These are phyloP conservation scores for Durusdinium trenchii DNA, from an alignment of 73 alveolate species.

Conservation along the genomic window DNA sequence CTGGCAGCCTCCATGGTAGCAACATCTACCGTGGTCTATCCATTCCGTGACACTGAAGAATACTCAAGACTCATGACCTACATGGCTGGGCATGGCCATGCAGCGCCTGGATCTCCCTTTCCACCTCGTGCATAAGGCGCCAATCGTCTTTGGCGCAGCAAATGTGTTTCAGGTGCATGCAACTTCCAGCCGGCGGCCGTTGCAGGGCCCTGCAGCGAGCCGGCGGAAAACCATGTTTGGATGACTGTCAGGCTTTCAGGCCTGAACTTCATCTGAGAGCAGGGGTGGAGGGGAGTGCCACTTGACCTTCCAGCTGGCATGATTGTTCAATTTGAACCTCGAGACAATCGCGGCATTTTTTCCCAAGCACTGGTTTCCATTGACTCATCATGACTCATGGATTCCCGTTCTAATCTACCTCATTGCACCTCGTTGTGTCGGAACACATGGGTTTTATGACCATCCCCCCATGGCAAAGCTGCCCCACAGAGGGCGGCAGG, in stretches of 20 bases:
- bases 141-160: slow-evolving; percentile 77
- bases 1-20: slow-evolving; percentile 34
- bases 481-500: too few relatives aligned
- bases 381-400: too few relatives aligned
- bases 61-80: not conserved
- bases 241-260: not conserved
- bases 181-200: slow-evolving; percentile 79
- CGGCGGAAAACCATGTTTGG: not conserved
- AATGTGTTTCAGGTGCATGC: slow-evolving; percentile 70
- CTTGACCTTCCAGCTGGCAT: too few relatives aligned
- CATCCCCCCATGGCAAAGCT: not conserved
- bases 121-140: slow-evolving; percentile 72
- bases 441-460: not conserved
- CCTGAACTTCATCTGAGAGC: too few relatives aligned
- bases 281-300: too few relatives aligned
- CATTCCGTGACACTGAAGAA: not conserved
- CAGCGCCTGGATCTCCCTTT: slow-evolving; percentile 55
- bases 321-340: too few relatives aligned
- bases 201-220: slow-evolving; percentile 56
- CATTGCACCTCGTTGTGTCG: not conserved
- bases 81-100: not conserved
- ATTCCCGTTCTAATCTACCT: too few relatives aligned
- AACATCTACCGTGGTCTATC: not conserved
- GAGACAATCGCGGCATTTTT: too few relatives aligned
- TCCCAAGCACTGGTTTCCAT: too few relatives aligned